Base-by-base conservation (phyloP, 1,284 basidiomycete genomes). In the Pseudozyma pruni region DNA sequence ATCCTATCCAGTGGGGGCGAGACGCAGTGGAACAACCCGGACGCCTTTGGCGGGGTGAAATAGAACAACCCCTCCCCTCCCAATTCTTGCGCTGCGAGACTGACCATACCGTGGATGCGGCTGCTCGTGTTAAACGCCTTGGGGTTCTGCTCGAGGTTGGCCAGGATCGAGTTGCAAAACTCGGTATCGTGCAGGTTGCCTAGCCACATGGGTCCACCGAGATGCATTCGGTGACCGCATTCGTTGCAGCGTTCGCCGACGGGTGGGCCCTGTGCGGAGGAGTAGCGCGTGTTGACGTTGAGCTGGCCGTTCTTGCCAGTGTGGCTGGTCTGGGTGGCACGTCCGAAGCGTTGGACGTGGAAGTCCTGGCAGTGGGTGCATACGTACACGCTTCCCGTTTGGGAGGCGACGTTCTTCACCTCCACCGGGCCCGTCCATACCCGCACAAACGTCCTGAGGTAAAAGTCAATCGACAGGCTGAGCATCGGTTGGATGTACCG, bases 151-250 rank as follows among this genome's bases (percentile, higher is more conserved):
- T 84, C 81, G 8, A 96, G 85, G 73, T 92, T 90, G 23, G 87
- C 84, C n/a, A 98, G 84, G 8, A 95, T 88, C 63, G 88, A 87
- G 10, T 84, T 81, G 25, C 93, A 87, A 76, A 98, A 99, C 0
- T 84, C 85, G 1, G 84, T 78, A 78, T 94, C 88, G 78, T 98
- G 95, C 20, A 99, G 84, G 0, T 90, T 87, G 1, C 91, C 94
- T 14, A 91, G 88, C 95, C 95, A 98, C 91, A 98, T 94, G 0
- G 95, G 95, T 0, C 95, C 95, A 19, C 91, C 93, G 25, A 94
- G 41, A 33, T 63, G 38, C 52, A 63, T 57, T 4, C 33, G 37
- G 38, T 72, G 63, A 16, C 90, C 89, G 80, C 95, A 98, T 81
- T 97, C 90, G 1, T 87, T 87, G 79, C 95, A 98, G 55, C 85